These are phyloP conservation scores for Lathyrus oleraceus DNA, from an alignment of 306 rosid species.

Conservation along the genomic window DNA sequence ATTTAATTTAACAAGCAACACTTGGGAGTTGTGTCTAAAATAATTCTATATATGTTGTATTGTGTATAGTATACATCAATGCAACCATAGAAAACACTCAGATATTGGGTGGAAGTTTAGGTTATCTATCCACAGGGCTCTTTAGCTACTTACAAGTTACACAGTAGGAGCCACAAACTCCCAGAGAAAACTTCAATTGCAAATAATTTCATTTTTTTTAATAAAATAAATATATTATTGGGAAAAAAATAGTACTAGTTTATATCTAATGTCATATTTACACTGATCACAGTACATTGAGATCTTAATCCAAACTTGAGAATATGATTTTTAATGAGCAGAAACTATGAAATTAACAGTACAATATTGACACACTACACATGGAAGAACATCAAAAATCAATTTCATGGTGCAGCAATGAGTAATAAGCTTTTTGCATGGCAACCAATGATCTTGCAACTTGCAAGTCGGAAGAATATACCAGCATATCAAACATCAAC, in stretches of 20 bases:
- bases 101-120: slow-evolving; percentile 15
- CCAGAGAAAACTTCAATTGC: not conserved
- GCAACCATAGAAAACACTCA: not conserved
- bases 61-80: not conserved
- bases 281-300: not conserved
- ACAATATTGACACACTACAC: not conserved
- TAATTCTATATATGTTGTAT: not conserved
- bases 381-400: slow-evolving; percentile 12
- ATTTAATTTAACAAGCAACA: slow-evolving; percentile 21
- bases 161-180: slow-evolving; percentile 15
- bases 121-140: not conserved
- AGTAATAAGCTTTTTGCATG: not conserved
- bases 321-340: not conserved
- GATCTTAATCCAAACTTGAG: slow-evolving; percentile 6
- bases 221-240: not conserved
- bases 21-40: not conserved
- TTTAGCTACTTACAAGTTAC: slow-evolving; percentile 12
- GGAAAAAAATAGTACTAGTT: not conserved
- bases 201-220: not conserved
- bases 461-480: too few relatives aligned
- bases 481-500: not conserved
- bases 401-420: not conserved
- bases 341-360: slow-evolving; percentile 5
- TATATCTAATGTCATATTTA: not conserved
- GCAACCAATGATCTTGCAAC: not conserved